Evolutionary conservation across 495 filamentous ascomycete genomes (phyloP), one percentile per base, ranked within the genome.

Genomic region (Oidiodendron maius): DNA sequence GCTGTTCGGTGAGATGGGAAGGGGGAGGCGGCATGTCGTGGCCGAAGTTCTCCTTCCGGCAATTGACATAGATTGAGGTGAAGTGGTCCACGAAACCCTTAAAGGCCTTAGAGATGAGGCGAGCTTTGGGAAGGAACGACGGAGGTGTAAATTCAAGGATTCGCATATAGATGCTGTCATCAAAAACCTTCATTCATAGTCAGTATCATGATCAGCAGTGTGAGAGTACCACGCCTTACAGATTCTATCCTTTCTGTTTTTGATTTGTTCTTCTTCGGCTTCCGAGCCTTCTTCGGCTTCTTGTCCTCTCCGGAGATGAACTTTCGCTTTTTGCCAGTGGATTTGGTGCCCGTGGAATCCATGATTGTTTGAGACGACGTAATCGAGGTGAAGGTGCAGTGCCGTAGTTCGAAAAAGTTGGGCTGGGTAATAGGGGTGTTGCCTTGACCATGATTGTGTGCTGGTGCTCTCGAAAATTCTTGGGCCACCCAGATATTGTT

Each of bases 111-210:
- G 21, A 50, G 16, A 61, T 36, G 5, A 58, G 45, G 2, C 55
- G 48, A 12, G 55, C 55, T 32, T 58, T 61, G 4, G 23, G 41
- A 9, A 61, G 28, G 41, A 61, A 58, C 4, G 51, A 36, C n/a
- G 52, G 51, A 30, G 58, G 58, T 1, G 52, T 53, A 25, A 51
- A 53, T 32, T 61, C 55, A n/a, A 61, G 40, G 24, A 61, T 56
- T 12, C 51, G 42, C 50, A 60, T 53, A 49, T 46, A 60, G 44
- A 60, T 44, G 32, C 50, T 50, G 6, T 49, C 13, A 22, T 32
- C 37, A 2, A 57, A 12, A 9, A 15, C 13, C 41, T 16, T 44
- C 41, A 25, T 10, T n/a, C 3, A 32, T 9, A 16, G 24, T 37
- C 43, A 40, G 38, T 16, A 42, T 22, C 12, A 3, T 46, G 10